Base-by-base conservation (phyloP, 2,329 filamentous ascomycete genomes). In the Colletotrichum filicis region DNA sequence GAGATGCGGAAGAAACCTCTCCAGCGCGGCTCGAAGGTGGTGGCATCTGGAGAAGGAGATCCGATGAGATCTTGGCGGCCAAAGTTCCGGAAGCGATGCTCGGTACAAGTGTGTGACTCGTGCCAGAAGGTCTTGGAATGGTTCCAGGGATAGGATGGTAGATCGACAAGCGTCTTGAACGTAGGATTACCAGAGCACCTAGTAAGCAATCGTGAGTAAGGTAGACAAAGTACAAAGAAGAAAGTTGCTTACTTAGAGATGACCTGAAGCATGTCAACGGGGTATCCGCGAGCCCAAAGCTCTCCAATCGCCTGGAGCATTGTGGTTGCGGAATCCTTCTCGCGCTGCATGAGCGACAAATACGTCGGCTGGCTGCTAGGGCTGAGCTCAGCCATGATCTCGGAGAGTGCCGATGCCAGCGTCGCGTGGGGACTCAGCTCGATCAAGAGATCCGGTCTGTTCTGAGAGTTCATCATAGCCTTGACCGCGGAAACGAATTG, bases 141-240 rank as follows among this genome's bases (percentile, higher is more conserved):
- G 35, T 90, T 88, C 88, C 88, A 90, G 2, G 86, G 83, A 72
- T 90, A 90, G 1, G 83, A 81, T 2, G 89, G 88, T 37, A 90
- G 77, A 70, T 86, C 83, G 1, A 81, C 76, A 3, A 90, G 79
- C 24, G 83, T 74, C 30, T 73, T 67, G 53, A 52, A 69, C 7
- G 14, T 5, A 5, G 19, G 5, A 24, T 37, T 37, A 55, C 12
- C 16, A 11, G 66, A 26, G 19, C 70, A 60, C 70, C 64, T 77
- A 24, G 70, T 22, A 19, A 14, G 19, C 3, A 3, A n/a, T 12
- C 4, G 64, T 75, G 42, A 75, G 73, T 55, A 49, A 14, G 22
- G 5, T 30, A 16, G 12, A 22, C 14, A 24, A 30, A n/a, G 3
- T 14, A 24, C 42, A n/a, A 30, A 24, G 1, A 53, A 52, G 42